Conservation (phyloP, 495 filamentous ascomycete genomes). For the Hyaloscypha finlandica region DNA sequence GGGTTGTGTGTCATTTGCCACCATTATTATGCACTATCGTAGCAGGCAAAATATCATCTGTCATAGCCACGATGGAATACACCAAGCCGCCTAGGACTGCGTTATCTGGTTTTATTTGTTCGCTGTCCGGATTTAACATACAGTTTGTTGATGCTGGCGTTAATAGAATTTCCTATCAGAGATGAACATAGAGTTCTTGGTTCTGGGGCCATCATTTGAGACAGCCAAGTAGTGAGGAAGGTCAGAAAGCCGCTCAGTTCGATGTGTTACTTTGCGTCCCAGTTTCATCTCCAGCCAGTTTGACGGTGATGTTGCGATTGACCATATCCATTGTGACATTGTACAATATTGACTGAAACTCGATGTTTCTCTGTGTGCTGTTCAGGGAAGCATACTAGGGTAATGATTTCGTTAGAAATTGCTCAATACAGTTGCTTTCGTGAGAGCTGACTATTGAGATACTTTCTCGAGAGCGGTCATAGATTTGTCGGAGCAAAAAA, state of each 20-base stretch:
- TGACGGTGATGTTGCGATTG: constrained; percentile 36
- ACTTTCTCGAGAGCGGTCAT: no score
- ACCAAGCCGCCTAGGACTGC: constrained; percentile 26
- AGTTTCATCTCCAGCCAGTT: neutral
- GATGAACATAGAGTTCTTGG: constrained; percentile 39
- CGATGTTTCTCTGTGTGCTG: constrained; percentile 36
- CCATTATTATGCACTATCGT: constrained; percentile 39
- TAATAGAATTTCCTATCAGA: constrained; percentile 37
- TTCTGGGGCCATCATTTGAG: constrained; percentile 35
- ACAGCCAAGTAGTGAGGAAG: constrained; percentile 32
- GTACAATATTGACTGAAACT: constrained; percentile 35
- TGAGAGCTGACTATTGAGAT: no score
- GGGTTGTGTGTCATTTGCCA: constrained; percentile 24
- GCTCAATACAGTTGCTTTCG: no score
- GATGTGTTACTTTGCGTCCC: constrained; percentile 24
- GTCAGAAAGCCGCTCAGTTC: constrained; percentile 37
- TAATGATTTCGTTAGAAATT: no score
- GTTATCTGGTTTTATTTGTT: no score
- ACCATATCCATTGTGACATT: constrained; percentile 36
- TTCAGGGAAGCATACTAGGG: constrained; percentile 33
- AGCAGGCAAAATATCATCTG: constrained; percentile 40
- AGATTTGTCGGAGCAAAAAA: no score
- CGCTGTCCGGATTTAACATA: constrained; percentile 19
- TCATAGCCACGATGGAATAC: constrained; percentile 36
- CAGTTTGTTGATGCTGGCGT: constrained; percentile 36